Evolutionary conservation across 768 basidiomycete species (phyloP).

Genomic region (Russula sp.): DNA sequence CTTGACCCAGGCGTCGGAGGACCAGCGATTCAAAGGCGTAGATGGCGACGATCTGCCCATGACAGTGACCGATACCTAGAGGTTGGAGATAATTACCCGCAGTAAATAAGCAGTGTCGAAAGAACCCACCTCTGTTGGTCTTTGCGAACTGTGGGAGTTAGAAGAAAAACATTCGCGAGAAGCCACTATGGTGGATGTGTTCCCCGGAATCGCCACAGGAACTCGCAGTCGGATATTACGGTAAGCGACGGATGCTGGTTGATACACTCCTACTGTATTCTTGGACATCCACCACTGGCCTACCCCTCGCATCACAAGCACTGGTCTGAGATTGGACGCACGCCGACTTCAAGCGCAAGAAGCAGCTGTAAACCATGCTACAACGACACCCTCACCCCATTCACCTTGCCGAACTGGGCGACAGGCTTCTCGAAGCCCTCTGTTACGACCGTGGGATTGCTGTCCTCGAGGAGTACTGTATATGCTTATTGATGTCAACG

Average conservation of each 20-base stretch:
- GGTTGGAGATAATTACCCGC: neutral
- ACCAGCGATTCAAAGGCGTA: conserved; percentile 72
- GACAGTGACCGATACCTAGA: conserved; percentile 1
- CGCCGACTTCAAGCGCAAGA: no score
- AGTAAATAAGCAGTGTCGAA: neutral
- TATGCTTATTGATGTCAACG: no score
- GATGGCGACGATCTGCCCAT: conserved; percentile 29
- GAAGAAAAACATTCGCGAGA: neutral
- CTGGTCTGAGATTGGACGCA: no score
- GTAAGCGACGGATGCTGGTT: no score
- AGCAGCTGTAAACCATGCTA: neutral
- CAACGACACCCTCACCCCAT: neutral
- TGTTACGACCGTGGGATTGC: no score
- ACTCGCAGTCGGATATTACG: neutral
- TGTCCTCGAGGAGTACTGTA: no score
- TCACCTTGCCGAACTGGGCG: neutral
- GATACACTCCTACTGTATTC: no score
- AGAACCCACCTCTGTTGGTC: neutral
- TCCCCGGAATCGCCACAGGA: neutral
- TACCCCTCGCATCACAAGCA: no score
- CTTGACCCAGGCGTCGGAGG: conserved; percentile 71
- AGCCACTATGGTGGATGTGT: no score
- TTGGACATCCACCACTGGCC: no score
- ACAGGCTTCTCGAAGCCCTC: neutral
- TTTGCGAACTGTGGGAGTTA: neutral